phyloP scores from a whole-genome alignment of 2,329 filamentous ascomycete species.

The Colletotrichum truncatum region DNA sequence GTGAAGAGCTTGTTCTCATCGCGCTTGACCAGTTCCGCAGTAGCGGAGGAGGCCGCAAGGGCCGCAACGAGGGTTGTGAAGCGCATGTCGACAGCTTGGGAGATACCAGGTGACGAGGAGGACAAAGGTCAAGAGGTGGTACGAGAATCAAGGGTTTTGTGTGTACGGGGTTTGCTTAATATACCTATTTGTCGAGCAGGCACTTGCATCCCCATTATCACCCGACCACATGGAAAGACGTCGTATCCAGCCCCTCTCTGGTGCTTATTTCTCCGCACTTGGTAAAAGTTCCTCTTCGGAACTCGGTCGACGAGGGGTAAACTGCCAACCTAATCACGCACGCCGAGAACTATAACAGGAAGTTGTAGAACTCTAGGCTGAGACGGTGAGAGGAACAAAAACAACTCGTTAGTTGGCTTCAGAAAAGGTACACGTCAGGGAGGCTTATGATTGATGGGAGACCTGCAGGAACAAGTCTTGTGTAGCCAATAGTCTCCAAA shows the following conservation, averaged over 20 bases:
- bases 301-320: background rate
- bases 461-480: background rate
- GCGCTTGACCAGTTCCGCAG: slow-evolving; percentile 19
- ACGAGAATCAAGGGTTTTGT: no score
- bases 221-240: background rate
- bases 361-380: background rate
- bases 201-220: background rate
- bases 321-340: background rate
- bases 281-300: background rate
- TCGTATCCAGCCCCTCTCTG: background rate
- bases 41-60: slow-evolving; percentile 29
- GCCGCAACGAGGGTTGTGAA: slow-evolving; percentile 31
- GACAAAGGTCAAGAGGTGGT: no score
- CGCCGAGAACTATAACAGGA: slow-evolving; percentile 15
- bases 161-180: no score
- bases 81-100: slow-evolving; percentile 28
- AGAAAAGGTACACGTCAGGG: background rate
- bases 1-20: slow-evolving; percentile 32
- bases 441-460: background rate
- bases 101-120: background rate
- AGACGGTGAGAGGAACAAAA: background rate
- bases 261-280: background rate
- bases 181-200: background rate
- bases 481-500: background rate
- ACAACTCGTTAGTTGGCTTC: background rate